phyloP scores from a whole-genome alignment of 2,329 filamentous ascomycete genomes.

The Calonectria hongkongensis region DNA sequence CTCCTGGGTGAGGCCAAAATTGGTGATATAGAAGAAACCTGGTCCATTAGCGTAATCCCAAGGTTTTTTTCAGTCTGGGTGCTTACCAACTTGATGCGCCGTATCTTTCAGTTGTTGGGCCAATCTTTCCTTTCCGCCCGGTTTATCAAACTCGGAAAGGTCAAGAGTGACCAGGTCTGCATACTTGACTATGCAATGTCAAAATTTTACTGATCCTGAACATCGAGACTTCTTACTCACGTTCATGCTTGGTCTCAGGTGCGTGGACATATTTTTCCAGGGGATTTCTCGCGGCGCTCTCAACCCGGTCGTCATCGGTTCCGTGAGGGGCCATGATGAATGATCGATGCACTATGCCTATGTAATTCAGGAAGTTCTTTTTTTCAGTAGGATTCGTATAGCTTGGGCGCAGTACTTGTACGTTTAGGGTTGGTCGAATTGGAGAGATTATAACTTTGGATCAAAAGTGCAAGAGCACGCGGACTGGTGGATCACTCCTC shows the following conservation, averaged over 20 bases:
- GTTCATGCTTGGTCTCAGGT: neutral
- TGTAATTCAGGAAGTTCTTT: neutral
- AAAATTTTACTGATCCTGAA: neutral
- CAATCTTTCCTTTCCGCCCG: conserved; percentile 56
- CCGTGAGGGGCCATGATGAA: conserved; percentile 6
- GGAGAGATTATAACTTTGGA: neutral
- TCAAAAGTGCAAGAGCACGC: neutral
- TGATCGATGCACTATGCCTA: too few species aligned
- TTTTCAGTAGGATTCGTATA: neutral
- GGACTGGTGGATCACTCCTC: neutral
- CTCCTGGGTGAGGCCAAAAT: conserved; percentile 75
- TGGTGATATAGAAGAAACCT: conserved; percentile 65
- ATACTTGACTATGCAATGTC: neutral
- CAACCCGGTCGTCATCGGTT: neutral
- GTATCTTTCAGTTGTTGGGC: conserved; percentile 49
- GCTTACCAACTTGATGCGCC: conserved; percentile 8
- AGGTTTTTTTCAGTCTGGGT: too few species aligned
- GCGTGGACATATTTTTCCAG: conserved; percentile 4
- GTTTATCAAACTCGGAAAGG: conserved; percentile 56
- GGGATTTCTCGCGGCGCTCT: neutral
- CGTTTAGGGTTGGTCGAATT: neutral
- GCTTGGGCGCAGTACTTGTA: too few species aligned
- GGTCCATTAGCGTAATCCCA: conserved; percentile 58
- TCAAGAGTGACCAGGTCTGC: conserved; percentile 55
- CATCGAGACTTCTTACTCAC: neutral